Base-by-base conservation (phyloP, 2,329 filamentous ascomycete species). In the Cordyceps javanica region DNA sequence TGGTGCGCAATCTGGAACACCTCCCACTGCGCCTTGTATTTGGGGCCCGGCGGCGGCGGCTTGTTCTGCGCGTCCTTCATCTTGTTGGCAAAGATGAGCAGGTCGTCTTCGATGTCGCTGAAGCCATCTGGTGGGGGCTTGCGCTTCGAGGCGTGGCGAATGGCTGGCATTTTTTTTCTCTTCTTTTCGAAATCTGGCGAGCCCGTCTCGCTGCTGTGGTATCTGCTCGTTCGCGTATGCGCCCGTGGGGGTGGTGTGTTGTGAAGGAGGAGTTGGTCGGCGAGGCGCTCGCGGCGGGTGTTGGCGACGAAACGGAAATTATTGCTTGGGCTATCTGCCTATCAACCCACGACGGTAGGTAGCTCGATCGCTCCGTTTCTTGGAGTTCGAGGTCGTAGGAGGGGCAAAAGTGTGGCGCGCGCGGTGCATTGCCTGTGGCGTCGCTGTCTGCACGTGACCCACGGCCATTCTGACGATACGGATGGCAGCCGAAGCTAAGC, bases 1-100 rank as follows among this genome's bases (percentile, higher is more conserved):
- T 97, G 91, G 74, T 99, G 94, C 25, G 88, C 88, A 70, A 99
- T 97, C 72, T 97, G 92, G 69, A 99, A 97, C 64, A 99, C 91
- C 60, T 94, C 93, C 94, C 94, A 99, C 62, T 92, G 83, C 64
- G 90, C 90, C 75, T 97, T 91, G 69, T 97, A 89, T 70, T 92
- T 92, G 2, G 83, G 82, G 0, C 84, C 89, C 81, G 82, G 91
- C 82, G 76, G 90, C 70, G 76, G 90, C 75, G 91, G 87, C 49
- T 91, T 88, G 73, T 95, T 96, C 70, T 97, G 91, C 54, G 94
- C 94, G 69, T 95, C 90, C 74, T 93, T 94, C 89, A 95, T 93
- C 78, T 92, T 91, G 80, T 92, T 93, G 67, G 81, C 78, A 75
- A 94, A 94, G 67, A 92, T 87, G 65, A 94, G 82, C 42, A 94